Evolutionary conservation across 2,329 filamentous ascomycete species (phyloP), one percentile per base, ranked within the genome.

Genomic region (Emergomyces africanus): DNA sequence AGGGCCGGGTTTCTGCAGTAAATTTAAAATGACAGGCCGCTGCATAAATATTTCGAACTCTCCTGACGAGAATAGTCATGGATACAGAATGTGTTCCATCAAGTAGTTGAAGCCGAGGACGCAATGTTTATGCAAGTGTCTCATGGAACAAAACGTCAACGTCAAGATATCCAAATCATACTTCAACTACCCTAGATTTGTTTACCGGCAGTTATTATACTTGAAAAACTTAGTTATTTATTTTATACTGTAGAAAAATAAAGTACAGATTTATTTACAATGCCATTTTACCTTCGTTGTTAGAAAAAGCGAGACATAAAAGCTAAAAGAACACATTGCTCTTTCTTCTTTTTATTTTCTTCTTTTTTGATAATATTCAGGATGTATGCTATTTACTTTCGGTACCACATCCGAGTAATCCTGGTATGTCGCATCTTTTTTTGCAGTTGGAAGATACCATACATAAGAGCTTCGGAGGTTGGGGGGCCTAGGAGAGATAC

Each of bases 391-490:
- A 39, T 57, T 66, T 67, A 75, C 75, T 79, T 78, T 62, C 79
- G 73, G 69, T 82, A 82, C 79, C 79, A 82, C 78, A 82, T 81
- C 62, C 79, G 75, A 59, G 78, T 81, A 60, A 82, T 78, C 69
- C 74, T 75, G 30, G 77, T 79, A 62, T 78, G 73, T 64, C 86
- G 77, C 84, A 89, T 88, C 80, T 90, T 90, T 72, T 86, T 85
- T 75, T 90, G 87, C 59, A 90, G 76, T 73, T 90, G 87, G 76
- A 91, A 89, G 69, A 90, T 87, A 23, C 86, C 79, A 63, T 80
- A 81, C 79, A 81, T 80, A 63, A 81, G 69, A 58, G 79, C 79
- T 69, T 81, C 79, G 30, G 77, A 78, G 5, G 79, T 81, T 6
- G 79, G 79, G 39, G 79, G 79, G 66, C 74, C 74, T 76, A 49